Conservation (phyloP, 176 grass and related monocot genomes). For the Paspalum vaginatum region DNA sequence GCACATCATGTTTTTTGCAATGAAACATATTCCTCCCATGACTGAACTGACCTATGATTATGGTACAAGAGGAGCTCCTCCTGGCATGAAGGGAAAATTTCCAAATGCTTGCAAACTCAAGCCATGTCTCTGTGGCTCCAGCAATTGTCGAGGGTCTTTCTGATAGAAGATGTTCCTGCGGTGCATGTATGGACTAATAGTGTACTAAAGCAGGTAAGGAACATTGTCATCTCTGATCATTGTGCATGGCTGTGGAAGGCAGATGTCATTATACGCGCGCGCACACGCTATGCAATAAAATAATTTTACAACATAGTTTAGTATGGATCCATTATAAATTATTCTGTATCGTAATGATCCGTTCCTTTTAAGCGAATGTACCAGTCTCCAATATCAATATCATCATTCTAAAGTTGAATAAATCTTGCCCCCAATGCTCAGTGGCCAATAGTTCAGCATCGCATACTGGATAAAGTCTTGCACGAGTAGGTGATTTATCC, state of each 20-base stretch:
- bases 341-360: background rate
- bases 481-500: background rate
- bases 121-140: constrained; percentile 45
- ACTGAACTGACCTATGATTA: constrained; percentile 69
- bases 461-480: background rate
- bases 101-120: constrained; percentile 30
- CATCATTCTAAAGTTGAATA: background rate
- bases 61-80: constrained; percentile 43
- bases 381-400: background rate
- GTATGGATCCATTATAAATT: background rate
- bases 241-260: background rate
- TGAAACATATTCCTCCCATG: constrained; percentile 70
- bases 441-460: background rate
- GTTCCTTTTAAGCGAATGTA: background rate
- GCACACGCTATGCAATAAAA: background rate
- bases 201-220: constrained; percentile 18
- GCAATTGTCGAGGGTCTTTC: constrained; percentile 45
- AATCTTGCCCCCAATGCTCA: background rate
- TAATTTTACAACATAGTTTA: background rate
- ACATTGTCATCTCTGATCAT: background rate
- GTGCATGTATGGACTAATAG: background rate
- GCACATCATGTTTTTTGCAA: constrained; percentile 67
- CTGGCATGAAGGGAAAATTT: constrained; percentile 21
- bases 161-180: background rate
- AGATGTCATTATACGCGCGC: background rate